Percentiles rank a stretch among this genome's conserved stretches.
phyloP scores from a whole-genome alignment of 164 flowering plant species.

The Vitis riparia region DNA sequence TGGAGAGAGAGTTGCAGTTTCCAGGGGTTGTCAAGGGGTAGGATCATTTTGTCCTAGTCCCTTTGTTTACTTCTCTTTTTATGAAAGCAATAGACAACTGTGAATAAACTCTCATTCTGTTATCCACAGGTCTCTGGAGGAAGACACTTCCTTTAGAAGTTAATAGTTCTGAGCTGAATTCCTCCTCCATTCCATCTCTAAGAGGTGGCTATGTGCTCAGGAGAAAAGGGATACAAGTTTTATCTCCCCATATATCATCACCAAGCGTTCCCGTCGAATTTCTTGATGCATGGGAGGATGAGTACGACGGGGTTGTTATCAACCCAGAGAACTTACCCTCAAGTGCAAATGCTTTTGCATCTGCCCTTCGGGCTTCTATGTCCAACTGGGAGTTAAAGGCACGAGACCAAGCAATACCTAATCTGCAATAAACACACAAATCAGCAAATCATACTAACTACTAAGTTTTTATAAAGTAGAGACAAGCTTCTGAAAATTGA shows the following conservation, averaged over 20 bases:
- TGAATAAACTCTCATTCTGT: not conserved
- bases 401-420: not conserved
- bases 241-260: slow-evolving; percentile 33
- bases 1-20: slow-evolving; percentile 7
- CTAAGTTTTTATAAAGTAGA: no score
- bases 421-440: not conserved
- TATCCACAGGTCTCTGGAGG: slow-evolving; percentile 13
- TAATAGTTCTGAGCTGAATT: slow-evolving; percentile 7
- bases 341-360: slow-evolving; percentile 45
- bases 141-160: not conserved
- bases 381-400: slow-evolving; percentile 56
- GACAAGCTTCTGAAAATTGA: no score
- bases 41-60: not conserved
- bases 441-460: no score
- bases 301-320: slow-evolving; percentile 52
- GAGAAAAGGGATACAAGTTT: slow-evolving; percentile 24
- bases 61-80: no score
- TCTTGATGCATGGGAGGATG: slow-evolving; percentile 57
- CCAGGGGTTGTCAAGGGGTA: slow-evolving; percentile 4
- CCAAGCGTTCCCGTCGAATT: slow-evolving; percentile 24
- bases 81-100: no score
- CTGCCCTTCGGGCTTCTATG: slow-evolving; percentile 45
- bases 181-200: slow-evolving; percentile 3
- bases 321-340: slow-evolving; percentile 49
- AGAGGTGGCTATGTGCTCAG: slow-evolving; percentile 4